Conservation (phyloP, 106 monocot genomes). For the Dendrobium nobile region DNA sequence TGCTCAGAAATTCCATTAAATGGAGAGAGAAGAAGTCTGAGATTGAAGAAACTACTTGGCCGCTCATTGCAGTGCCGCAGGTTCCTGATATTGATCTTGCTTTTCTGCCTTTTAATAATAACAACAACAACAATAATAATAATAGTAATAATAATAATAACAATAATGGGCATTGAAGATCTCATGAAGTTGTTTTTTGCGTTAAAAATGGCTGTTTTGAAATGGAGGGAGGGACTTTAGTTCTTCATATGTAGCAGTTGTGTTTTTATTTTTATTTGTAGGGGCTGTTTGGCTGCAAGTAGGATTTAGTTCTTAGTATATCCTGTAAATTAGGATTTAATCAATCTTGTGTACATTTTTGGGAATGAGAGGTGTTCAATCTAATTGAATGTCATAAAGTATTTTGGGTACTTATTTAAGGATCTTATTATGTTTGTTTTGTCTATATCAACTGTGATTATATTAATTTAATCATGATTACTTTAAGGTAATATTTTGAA, state of each 20-base stretch:
- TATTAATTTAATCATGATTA: no score
- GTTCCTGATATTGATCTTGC: constrained; percentile 27
- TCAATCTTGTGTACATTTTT: no score
- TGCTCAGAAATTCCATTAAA: constrained; percentile 16
- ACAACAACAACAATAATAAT: background rate
- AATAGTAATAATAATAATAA: background rate
- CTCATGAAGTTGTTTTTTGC: background rate
- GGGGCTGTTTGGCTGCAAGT: background rate
- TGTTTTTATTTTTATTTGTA: background rate
- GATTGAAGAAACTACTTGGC: constrained; percentile 26
- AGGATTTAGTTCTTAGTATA: no score
- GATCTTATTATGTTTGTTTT: no score
- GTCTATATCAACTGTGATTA: no score
- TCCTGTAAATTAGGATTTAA: background rate
- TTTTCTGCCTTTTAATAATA: constrained; percentile 8
- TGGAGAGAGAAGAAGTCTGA: constrained; percentile 6
- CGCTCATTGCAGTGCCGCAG: constrained; percentile 17
- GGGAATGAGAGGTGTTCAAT: no score
- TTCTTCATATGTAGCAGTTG: background rate
- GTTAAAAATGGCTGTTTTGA: constrained; percentile 2
- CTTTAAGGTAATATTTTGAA: no score
- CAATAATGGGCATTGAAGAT: background rate
- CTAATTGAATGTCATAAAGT: no score
- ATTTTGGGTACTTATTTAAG: no score
- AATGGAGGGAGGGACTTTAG: background rate